Evolutionary conservation across 2,329 filamentous ascomycete genomes (phyloP).

Genomic region (Penicillium sp.): DNA sequence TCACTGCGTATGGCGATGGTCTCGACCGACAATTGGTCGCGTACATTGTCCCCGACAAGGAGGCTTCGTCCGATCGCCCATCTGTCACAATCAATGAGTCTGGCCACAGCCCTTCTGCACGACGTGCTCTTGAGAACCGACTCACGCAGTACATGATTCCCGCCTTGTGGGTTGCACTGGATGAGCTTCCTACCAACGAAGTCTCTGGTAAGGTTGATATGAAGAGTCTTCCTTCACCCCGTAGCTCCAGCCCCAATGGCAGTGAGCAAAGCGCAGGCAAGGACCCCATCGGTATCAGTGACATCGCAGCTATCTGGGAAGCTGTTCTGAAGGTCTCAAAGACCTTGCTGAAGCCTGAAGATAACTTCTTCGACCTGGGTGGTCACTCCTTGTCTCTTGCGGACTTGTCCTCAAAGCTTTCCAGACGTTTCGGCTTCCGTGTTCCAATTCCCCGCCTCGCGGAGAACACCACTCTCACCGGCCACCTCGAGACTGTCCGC

Average conservation of each 20-base stretch:
- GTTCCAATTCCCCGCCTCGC: conserved; percentile 71
- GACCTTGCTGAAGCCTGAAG: conserved; percentile 64
- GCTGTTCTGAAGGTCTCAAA: conserved; percentile 66
- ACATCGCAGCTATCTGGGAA: conserved; percentile 72
- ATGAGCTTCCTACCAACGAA: conserved; percentile 70
- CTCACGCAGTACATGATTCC: conserved; percentile 85
- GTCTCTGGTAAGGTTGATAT: conserved; percentile 79
- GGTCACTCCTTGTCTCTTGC: conserved; percentile 79
- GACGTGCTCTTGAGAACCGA: conserved; percentile 64
- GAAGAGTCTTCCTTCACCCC: conserved; percentile 68
- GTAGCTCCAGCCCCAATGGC: conserved; percentile 49
- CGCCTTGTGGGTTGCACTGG: conserved; percentile 72
- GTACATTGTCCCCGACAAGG: conserved; percentile 70
- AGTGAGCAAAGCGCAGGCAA: conserved; percentile 53
- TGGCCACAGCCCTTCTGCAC: conserved; percentile 69
- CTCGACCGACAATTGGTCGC: conserved; percentile 74
- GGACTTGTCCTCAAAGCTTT: conserved; percentile 70
- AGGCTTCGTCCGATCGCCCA: conserved; percentile 57
- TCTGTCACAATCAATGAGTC: conserved; percentile 67
- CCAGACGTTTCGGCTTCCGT: conserved; percentile 70
- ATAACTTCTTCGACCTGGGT: conserved; percentile 80
- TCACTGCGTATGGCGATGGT: conserved; percentile 73
- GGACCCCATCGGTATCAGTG: conserved; percentile 65
- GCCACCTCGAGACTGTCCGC: conserved; percentile 71
- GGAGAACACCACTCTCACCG: conserved; percentile 69